Conservation (phyloP, 108 stramenopile species). For the Aurantiochytrium sp. region DNA sequence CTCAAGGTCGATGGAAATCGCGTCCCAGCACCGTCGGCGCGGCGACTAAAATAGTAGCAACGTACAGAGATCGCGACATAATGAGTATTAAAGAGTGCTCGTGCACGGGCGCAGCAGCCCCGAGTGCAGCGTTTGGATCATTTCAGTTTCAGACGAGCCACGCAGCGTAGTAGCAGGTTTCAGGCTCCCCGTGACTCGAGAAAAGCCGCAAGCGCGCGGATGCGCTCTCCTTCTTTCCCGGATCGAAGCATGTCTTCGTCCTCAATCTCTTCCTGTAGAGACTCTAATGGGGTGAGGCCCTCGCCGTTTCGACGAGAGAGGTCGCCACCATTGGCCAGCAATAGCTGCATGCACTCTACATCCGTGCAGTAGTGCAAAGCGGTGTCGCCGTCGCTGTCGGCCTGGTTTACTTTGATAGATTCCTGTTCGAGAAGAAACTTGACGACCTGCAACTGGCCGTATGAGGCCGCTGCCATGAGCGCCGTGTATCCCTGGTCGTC, state of each 20-base stretch:
- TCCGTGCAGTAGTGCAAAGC: background rate
- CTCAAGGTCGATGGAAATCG: too few relatives aligned
- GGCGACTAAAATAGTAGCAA: too few relatives aligned
- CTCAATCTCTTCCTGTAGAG: background rate
- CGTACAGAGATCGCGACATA: too few relatives aligned
- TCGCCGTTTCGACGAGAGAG: background rate
- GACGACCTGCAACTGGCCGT: background rate
- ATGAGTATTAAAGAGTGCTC: too few relatives aligned
- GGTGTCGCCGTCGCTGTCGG: background rate
- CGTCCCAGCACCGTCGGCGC: too few relatives aligned
- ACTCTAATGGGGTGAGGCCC: background rate
- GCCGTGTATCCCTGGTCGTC: conserved; percentile 2
- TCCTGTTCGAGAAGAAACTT: background rate
- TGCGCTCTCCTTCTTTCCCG: background rate
- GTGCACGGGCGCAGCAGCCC: too few relatives aligned
- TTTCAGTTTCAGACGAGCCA: background rate
- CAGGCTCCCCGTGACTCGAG: background rate
- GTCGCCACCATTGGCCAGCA: background rate
- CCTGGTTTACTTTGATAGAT: background rate
- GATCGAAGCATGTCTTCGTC: background rate
- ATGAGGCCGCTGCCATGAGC: background rate
- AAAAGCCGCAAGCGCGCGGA: background rate
- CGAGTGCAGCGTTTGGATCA: background rate
- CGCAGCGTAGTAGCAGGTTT: background rate
- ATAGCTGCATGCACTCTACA: background rate